Percentiles rank a stretch among this genome's conserved stretches.
Conservation (phyloP, 805 yeast genomes). For the Millerago galiae region DNA sequence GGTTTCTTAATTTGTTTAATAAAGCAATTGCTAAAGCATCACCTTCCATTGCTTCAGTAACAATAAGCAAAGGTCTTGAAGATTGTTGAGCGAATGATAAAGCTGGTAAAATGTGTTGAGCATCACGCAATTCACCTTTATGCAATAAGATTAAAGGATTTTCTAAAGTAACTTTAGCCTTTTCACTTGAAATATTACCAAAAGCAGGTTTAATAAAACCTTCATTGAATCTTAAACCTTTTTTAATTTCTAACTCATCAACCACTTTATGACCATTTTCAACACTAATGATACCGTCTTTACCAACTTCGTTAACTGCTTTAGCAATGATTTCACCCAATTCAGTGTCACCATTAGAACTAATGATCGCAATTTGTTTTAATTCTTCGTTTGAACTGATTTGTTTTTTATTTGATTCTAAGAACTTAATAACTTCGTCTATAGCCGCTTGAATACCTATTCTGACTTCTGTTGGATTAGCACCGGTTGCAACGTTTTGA, state of each 20-base stretch:
- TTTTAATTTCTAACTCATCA: slow-evolving; percentile 94
- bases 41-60: slow-evolving; percentile 96
- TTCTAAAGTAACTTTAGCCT: slow-evolving; percentile 88
- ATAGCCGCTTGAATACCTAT: slow-evolving; percentile 97
- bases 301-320: slow-evolving; percentile 98
- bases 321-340: slow-evolving; percentile 86
- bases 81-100: slow-evolving; percentile 88
- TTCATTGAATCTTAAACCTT: slow-evolving; percentile 98
- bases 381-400: slow-evolving; percentile 91
- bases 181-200: slow-evolving; percentile 71
- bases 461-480: slow-evolving; percentile 98
- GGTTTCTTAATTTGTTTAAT: slow-evolving; percentile 95
- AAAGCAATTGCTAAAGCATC: slow-evolving; percentile 98
- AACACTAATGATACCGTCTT: slow-evolving; percentile 97
- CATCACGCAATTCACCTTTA: slow-evolving; percentile 16
- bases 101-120: slow-evolving; percentile 70
- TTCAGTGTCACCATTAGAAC: slow-evolving; percentile 94
- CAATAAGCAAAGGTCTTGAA: slow-evolving; percentile 86
- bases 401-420: slow-evolving; percentile 82
- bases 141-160: slow-evolving; percentile 76
- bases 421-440: slow-evolving; percentile 80
- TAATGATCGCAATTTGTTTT: slow-evolving; percentile 96
- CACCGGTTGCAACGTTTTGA: slow-evolving; percentile 97
- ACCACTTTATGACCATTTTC: slow-evolving; percentile 96
- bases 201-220: slow-evolving; percentile 97